Evolutionary conservation across 768 basidiomycete genomes (phyloP).

Genomic region (Mycena venus): DNA sequence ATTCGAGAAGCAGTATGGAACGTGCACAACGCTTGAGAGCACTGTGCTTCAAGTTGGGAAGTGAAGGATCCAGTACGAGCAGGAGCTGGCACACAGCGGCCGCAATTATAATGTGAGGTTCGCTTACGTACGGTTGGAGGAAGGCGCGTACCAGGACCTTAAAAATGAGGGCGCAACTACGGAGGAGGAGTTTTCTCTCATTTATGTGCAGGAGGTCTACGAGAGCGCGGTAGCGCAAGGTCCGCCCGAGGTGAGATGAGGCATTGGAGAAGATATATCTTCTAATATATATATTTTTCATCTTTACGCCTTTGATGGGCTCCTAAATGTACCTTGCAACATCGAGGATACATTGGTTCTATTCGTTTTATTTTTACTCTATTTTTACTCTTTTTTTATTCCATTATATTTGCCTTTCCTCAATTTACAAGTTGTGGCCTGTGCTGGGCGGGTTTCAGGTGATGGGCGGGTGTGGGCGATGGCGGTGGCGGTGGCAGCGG

Average conservation of each 20-base stretch:
- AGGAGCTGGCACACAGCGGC: conserved; percentile 91
- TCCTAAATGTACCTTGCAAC: too few relatives aligned
- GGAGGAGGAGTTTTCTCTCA: conserved; percentile 71
- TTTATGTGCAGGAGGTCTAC: conserved; percentile 91
- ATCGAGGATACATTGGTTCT: too few relatives aligned
- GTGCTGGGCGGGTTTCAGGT: too few relatives aligned
- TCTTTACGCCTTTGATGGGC: too few relatives aligned
- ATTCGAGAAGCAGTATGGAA: conserved; percentile 98
- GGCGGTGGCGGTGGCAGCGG: too few relatives aligned
- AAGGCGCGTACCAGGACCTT: conserved; percentile 83
- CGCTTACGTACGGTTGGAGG: conserved; percentile 94
- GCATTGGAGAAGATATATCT: conserved; percentile 91
- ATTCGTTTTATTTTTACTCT: too few relatives aligned
- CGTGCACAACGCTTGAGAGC: conserved; percentile 86
- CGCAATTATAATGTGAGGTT: conserved; percentile 99
- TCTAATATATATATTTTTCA: too few relatives aligned
- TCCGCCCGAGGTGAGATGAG: conserved; percentile 93
- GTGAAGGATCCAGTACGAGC: conserved; percentile 97
- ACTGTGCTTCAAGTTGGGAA: conserved; percentile 98
- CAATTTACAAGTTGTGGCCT: too few relatives aligned
- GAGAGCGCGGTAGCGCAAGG: conserved; percentile 96
- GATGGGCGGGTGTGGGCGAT: too few relatives aligned
- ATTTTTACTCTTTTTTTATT: too few relatives aligned
- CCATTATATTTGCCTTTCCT: too few relatives aligned
- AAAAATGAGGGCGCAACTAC: conserved; percentile 80